Evolutionary conservation across 306 rosid genomes (phyloP).

Genomic region (Alnus rubra): DNA sequence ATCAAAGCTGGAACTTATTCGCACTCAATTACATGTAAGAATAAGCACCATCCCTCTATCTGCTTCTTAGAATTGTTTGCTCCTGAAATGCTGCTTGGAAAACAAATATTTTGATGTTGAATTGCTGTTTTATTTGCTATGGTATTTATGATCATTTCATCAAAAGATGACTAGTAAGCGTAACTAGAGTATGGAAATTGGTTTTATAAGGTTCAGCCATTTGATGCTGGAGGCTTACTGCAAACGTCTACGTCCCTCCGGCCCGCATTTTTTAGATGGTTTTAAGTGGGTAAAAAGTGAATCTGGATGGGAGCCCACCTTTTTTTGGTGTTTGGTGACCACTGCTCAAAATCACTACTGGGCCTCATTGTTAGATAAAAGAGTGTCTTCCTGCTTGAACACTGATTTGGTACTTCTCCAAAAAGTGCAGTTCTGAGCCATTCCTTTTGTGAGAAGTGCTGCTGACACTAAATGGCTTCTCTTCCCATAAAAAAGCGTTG

Average conservation of each 20-base stretch:
- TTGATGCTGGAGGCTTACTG: background rate
- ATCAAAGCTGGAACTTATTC: conserved; percentile 66
- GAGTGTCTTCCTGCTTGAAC: background rate
- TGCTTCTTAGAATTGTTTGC: background rate
- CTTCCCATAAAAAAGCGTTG: too few relatives aligned
- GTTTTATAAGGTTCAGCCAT: background rate
- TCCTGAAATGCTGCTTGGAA: background rate
- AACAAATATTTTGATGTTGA: background rate
- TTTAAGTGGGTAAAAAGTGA: too few relatives aligned
- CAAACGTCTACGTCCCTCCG: too few relatives aligned
- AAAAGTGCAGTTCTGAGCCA: background rate
- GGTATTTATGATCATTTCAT: background rate
- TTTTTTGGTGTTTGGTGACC: background rate
- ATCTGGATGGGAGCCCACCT: too few relatives aligned
- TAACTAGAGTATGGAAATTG: background rate
- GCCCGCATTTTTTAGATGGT: too few relatives aligned
- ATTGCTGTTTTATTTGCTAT: background rate
- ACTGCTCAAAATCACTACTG: background rate
- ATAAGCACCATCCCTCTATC: conserved; percentile 19
- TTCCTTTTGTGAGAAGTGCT: background rate
- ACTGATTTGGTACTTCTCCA: background rate
- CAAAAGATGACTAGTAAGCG: background rate
- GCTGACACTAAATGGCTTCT: too few relatives aligned
- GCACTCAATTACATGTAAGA: conserved; percentile 75
- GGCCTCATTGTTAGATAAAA: background rate